These are phyloP conservation scores for Penicillium dipodomyicola DNA, from an alignment of 495 filamentous ascomycete genomes.

Conservation along the genomic window DNA sequence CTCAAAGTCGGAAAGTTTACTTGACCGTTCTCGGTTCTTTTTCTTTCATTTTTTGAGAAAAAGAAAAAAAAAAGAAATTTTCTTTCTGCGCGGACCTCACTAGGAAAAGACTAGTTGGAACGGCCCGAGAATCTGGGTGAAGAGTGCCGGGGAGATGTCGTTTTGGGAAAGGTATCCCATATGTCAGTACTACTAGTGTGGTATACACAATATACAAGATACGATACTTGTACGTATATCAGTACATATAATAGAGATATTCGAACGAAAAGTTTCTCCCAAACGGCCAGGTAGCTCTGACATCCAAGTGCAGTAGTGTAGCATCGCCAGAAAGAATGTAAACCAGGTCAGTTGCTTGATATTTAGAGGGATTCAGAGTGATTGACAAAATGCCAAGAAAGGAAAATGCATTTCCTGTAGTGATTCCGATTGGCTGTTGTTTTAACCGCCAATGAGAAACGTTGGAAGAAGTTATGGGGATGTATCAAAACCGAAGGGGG, in stretches of 20 bases:
- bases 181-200: background rate
- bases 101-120: background rate
- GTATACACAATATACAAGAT: background rate
- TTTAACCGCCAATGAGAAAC: background rate
- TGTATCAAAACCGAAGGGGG: background rate
- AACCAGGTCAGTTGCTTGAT: background rate
- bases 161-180: background rate
- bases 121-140: background rate
- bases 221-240: no score
- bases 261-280: background rate
- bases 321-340: background rate
- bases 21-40: background rate
- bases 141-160: background rate
- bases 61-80: no score
- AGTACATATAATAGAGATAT: background rate
- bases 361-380: background rate
- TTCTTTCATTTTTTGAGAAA: no score
- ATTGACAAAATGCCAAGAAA: background rate
- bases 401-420: background rate
- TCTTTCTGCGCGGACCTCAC: background rate
- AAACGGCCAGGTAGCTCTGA: background rate
- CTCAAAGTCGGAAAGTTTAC: background rate
- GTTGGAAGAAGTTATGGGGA: slow-evolving; percentile 2
- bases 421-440: slow-evolving; percentile 2
- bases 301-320: background rate